Base-by-base conservation (phyloP, 345 rosid species). In the Barbarea vulgaris region DNA sequence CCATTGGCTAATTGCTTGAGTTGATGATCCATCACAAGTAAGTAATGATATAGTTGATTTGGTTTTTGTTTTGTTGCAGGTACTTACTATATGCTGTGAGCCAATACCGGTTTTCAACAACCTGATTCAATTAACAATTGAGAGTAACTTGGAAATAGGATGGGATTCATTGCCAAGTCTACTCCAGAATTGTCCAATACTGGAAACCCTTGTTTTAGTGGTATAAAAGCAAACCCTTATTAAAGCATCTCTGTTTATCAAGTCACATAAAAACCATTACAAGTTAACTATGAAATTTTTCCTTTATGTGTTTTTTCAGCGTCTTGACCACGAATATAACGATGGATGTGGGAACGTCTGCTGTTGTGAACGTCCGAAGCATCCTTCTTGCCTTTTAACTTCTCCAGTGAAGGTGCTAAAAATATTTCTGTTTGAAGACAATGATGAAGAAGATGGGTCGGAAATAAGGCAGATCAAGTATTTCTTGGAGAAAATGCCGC, bases 401-500 rank as follows among this genome's bases (percentile, higher is more conserved):
- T 58, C 68, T 19, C 19, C 62, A 0, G 61, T 75, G 15, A 75
- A 75, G 54, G 73, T 75, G n/a, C 36, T 75, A 2, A 67, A 67
- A 34, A 19, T 59, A 52, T 9, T 75, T 24, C 22, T 56, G 57
- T 22, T 11, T 56, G 39, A 1, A 4, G 15, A 48, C 54, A 3
- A 13, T 6, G 54, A 59, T 50, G 67, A 66, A 17, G 73, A 67
- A 1, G 47, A 56, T 10, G 36, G n/a, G 41, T 13, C 3, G 6
- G 68, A 59, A 18, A 7, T 9, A 15, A 15, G 22, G 34, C 73
- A 57, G 67, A 30, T 75, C n/a, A 67, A 58, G 79, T 44, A 67
- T 60, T 75, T 75, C 36, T 18, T 75, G 68, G 54, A 75, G 62
- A 75, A 37, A 9, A 67, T 75, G 73, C 73, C 73, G 6, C 7